phyloP scores from a whole-genome alignment of 192 early-diverging fungal genomes.

The Haplosporangium gracile region DNA sequence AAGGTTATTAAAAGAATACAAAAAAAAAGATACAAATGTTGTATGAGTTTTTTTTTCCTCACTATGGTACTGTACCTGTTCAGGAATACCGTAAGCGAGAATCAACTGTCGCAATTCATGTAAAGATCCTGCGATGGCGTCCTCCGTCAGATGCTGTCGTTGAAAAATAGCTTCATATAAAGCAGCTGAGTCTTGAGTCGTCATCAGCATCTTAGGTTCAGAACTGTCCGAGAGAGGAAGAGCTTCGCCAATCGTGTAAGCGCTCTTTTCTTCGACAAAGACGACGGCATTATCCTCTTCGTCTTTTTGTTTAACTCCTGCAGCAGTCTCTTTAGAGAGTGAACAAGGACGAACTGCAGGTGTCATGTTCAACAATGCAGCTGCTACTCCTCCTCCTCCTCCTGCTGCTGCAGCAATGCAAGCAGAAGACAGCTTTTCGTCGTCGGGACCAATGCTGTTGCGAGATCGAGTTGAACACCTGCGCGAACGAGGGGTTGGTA shows the following conservation, averaged over 20 bases:
- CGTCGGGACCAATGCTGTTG: conserved; percentile 7
- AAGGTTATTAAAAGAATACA: conserved; percentile 11
- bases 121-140: conserved; percentile 66
- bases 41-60: background rate
- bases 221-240: background rate
- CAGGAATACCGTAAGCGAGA: conserved; percentile 72
- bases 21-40: conserved; percentile 9
- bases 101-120: conserved; percentile 68
- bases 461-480: conserved; percentile 30
- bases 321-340: background rate
- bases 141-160: conserved; percentile 67
- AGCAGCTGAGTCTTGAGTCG: conserved; percentile 15
- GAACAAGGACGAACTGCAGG: background rate
- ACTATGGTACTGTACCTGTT: conserved; percentile 49
- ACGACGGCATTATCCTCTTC: background rate
- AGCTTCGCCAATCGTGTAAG: background rate
- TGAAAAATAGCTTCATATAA: conserved; percentile 63
- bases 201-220: background rate
- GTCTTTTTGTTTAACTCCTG: background rate
- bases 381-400: background rate
- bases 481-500: conserved; percentile 22
- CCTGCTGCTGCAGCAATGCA: background rate
- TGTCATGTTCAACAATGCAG: background rate
- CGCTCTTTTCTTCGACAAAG: too few relatives aligned
- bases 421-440: background rate